Conservation (phyloP, 352 stramenopile genomes). For the Globisporangium parvum region DNA sequence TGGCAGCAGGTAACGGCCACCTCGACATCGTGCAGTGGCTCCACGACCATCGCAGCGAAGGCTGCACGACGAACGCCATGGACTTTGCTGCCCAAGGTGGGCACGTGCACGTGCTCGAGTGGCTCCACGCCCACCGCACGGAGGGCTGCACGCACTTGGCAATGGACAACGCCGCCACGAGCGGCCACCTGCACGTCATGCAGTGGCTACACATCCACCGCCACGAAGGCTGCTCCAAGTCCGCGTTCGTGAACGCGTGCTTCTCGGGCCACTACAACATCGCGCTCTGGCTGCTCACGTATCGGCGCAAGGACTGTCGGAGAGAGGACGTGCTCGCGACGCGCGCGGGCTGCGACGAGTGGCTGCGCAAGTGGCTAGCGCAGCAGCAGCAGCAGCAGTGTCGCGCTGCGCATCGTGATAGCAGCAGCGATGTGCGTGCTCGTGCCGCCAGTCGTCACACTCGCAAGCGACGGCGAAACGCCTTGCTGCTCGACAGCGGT, state of each 20-base stretch:
- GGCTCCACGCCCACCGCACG: conserved; percentile 20
- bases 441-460: too few species aligned
- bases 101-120: conserved; percentile 27
- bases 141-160: conserved; percentile 40
- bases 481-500: too few species aligned
- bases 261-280: conserved; percentile 43
- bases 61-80: conserved; percentile 24
- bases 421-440: not conserved
- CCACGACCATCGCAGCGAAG: conserved; percentile 22
- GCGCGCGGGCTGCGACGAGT: conserved; percentile 9
- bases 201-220: conserved; percentile 49
- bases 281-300: conserved; percentile 42
- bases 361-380: conserved; percentile 1
- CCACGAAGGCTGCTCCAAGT: conserved; percentile 60
- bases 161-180: conserved; percentile 31
- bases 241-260: conserved; percentile 59
- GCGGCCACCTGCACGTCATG: conserved; percentile 29
- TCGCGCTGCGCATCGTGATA: not conserved
- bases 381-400: not conserved
- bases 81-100: conserved; percentile 22
- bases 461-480: too few species aligned
- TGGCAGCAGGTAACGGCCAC: conserved; percentile 23
- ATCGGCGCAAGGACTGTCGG: conserved; percentile 8
- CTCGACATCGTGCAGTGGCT: conserved; percentile 28
- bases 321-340: conserved; percentile 9